phyloP scores from a whole-genome alignment of 768 basidiomycete genomes.

The Rhodotorula toruloides region DNA sequence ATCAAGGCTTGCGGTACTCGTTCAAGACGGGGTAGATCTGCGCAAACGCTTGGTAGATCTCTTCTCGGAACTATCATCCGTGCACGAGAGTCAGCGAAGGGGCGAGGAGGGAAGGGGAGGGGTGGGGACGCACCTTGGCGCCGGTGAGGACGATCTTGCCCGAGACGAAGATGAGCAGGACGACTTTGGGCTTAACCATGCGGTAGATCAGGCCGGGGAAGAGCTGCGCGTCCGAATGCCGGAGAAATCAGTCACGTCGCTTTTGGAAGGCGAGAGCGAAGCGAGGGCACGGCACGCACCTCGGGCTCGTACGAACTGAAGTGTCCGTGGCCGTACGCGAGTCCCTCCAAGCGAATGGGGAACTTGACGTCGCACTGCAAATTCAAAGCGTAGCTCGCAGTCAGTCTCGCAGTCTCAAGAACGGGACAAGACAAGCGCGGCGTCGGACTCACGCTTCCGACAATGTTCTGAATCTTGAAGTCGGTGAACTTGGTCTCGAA shows the following conservation, averaged over 20 bases:
- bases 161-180: constrained; percentile 95
- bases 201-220: constrained; percentile 99
- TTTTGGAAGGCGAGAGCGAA: not conserved
- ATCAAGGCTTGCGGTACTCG: constrained; percentile 65
- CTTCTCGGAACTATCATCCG: constrained; percentile 77
- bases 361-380: constrained; percentile 86
- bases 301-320: constrained; percentile 37
- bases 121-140: constrained; percentile 77
- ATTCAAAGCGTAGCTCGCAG: not conserved
- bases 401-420: not conserved
- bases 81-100: not conserved
- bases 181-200: constrained; percentile 99
- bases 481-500: constrained; percentile 99
- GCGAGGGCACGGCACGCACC: not conserved
- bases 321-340: constrained; percentile 88
- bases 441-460: constrained; percentile 57
- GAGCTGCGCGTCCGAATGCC: constrained; percentile 54
- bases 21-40: constrained; percentile 96
- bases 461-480: constrained; percentile 99
- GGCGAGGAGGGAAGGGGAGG: not conserved
- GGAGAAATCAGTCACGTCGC: constrained; percentile 15
- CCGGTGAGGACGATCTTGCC: constrained; percentile 99
- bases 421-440: too few relatives aligned
- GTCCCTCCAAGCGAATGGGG: constrained; percentile 92
- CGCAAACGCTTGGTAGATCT: constrained; percentile 99